Base-by-base conservation (phyloP, 176 grass and related monocot genomes). In the Juncus inflexus region DNA sequence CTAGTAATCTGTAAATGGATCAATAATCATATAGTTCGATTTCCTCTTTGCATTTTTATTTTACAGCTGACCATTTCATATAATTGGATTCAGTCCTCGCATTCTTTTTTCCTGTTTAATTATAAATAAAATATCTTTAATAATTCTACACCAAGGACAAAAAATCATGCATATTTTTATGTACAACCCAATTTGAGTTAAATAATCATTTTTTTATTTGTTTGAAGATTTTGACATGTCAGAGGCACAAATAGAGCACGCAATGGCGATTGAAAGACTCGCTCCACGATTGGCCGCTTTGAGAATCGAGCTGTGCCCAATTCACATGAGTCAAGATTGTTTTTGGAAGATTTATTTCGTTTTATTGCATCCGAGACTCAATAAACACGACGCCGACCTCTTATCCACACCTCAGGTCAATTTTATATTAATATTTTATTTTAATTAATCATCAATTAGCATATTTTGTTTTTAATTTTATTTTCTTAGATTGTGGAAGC, bases 271-370 rank as follows among this genome's bases (percentile, higher is more conserved):
- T 19, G 88, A 89, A 74, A 49, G 82, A 16, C 67, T 99, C 35
- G 68, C 85, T 64, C 88, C 88, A 43, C 83, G 83, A 86, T 79
- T 99, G 63, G 83, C 85, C 60, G 88, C 87, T 67, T 67, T 99
- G 58, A 77, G 88, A 49, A 92, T 99, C 68, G 94, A 92, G 77
- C 78, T 89, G 7, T 99, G 94, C 64, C 94, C 94, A 56, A 82
- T 74, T 36, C 85, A 89, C 77, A 86, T 99, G 83, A 86, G 83
- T 7, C 52, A 92, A 86, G 85, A 82, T 50, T 84, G 79, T 67
- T 92, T 92, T 89, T 92, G 94, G 94, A 99, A 99, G 81, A 89
- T 89, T 63, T 99, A 99, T 79, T 99, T 99, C 74, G 87, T 99
- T 63, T 86, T 99, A 60, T 77, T 91, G 77, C 94, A 99, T 79